phyloP scores from a whole-genome alignment of 139 green algal species.

The Volvox africanus region DNA sequence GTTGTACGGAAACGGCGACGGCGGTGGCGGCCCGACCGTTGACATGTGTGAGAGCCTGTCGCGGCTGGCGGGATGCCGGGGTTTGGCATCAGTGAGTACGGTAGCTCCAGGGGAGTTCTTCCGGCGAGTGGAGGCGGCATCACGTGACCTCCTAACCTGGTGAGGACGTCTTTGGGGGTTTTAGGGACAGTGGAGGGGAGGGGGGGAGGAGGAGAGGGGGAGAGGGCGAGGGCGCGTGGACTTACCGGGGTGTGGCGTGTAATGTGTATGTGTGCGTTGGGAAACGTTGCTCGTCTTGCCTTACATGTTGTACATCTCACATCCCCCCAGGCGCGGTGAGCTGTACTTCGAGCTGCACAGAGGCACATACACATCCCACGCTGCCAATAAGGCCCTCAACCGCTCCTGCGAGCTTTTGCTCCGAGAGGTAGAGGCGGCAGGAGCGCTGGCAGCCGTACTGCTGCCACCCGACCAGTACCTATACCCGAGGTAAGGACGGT shows the following conservation, averaged over 20 bases:
- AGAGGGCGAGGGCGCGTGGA: neutral
- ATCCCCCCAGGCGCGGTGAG: conserved; percentile 45
- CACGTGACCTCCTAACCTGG: conserved; percentile 31
- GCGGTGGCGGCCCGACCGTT: conserved; percentile 50
- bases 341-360: conserved; percentile 65
- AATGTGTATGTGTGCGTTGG: neutral
- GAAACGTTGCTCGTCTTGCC: neutral
- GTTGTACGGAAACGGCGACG: conserved; percentile 61
- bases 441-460: conserved; percentile 18
- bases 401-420: conserved; percentile 48
- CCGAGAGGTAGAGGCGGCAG: conserved; percentile 48
- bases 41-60: conserved; percentile 53
- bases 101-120: conserved; percentile 44
- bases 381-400: conserved; percentile 52
- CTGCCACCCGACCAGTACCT: neutral
- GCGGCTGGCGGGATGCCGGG: conserved; percentile 24
- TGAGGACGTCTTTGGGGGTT: no score
- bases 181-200: neutral
- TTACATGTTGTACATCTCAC: neutral
- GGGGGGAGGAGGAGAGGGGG: neutral
- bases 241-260: neutral
- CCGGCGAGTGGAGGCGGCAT: conserved; percentile 2
- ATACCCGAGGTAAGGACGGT: conserved; percentile 16
- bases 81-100: conserved; percentile 6
- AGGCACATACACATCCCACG: conserved; percentile 60